These are phyloP conservation scores for Candida chauliodis DNA, from an alignment of 805 yeast species.

Conservation along the genomic window DNA sequence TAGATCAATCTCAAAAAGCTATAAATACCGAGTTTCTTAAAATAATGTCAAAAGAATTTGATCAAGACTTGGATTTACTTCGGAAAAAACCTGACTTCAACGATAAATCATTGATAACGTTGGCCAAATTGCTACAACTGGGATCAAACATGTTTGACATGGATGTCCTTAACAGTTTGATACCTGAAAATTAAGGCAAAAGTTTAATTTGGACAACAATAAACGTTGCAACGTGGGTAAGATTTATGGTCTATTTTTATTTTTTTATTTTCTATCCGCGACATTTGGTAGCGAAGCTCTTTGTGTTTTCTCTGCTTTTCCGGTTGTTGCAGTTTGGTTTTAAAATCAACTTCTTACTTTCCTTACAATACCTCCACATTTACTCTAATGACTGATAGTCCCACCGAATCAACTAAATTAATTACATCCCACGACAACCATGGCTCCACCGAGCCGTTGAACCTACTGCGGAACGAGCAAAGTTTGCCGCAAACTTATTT, in stretches of 20 bases:
- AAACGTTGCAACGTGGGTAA: no score
- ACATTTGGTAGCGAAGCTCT: no score
- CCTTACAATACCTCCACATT: background rate
- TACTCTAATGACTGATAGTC: background rate
- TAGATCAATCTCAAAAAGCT: constrained; percentile 25
- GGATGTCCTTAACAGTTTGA: constrained; percentile 40
- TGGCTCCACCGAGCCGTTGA: no score
- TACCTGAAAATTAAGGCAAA: constrained; percentile 10
- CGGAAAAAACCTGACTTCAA: constrained; percentile 63
- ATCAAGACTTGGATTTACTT: constrained; percentile 57
- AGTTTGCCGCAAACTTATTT: constrained; percentile 5
- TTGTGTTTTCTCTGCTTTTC: background rate
- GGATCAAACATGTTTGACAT: constrained; percentile 59
- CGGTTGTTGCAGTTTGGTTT: background rate
- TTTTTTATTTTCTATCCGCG: background rate
- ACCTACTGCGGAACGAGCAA: background rate
- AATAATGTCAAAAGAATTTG: constrained; percentile 55
- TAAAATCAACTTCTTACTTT: background rate
- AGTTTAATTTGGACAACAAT: background rate
- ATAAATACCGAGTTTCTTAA: constrained; percentile 50
- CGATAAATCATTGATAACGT: constrained; percentile 49
- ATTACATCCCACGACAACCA: background rate
- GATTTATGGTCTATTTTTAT: no score
- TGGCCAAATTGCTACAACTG: constrained; percentile 57
- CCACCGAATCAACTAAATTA: background rate